A percentile compares a stretch with the other conserved stretches of the same genome.
Evolutionary conservation across 306 rosid species (phyloP).

Genomic region (Castanea sativa): DNA sequence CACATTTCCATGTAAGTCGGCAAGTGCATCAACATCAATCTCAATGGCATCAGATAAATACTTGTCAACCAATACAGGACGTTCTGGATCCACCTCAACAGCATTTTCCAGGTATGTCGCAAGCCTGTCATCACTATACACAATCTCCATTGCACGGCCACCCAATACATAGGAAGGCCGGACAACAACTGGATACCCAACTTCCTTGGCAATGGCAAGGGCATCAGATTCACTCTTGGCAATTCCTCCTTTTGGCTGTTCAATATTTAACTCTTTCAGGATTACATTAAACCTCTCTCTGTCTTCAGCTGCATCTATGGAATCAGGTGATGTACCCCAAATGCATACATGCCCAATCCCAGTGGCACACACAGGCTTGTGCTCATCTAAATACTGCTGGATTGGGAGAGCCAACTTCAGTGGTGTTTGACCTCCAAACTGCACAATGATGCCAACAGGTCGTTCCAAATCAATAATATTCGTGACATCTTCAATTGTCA

Average conservation of each 20-base stretch:
- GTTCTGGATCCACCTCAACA: slow-evolving; percentile 94
- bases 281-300: slow-evolving; percentile 90
- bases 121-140: slow-evolving; percentile 69
- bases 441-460: slow-evolving; percentile 98
- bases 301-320: slow-evolving; percentile 95
- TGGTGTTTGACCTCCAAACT: slow-evolving; percentile 99
- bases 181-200: slow-evolving; percentile 95
- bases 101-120: slow-evolving; percentile 86
- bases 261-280: slow-evolving; percentile 74
- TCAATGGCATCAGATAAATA: slow-evolving; percentile 89
- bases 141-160: slow-evolving; percentile 99
- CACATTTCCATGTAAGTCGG: slow-evolving; percentile 90
- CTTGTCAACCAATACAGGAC: slow-evolving; percentile 86
- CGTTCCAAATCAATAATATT: slow-evolving; percentile 90
- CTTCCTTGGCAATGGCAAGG: slow-evolving; percentile 69
- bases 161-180: slow-evolving; percentile 97
- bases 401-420: slow-evolving; percentile 84
- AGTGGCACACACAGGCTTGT: slow-evolving; percentile 65
- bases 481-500: slow-evolving; percentile 81
- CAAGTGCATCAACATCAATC: slow-evolving; percentile 93
- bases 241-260: slow-evolving; percentile 99
- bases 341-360: slow-evolving; percentile 66
- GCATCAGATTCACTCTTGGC: slow-evolving; percentile 92
- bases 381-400: slow-evolving; percentile 77
- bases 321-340: slow-evolving; percentile 98